phyloP scores from a whole-genome alignment of 2,329 filamentous ascomycete species.

The Cytospora chrysosperma region DNA sequence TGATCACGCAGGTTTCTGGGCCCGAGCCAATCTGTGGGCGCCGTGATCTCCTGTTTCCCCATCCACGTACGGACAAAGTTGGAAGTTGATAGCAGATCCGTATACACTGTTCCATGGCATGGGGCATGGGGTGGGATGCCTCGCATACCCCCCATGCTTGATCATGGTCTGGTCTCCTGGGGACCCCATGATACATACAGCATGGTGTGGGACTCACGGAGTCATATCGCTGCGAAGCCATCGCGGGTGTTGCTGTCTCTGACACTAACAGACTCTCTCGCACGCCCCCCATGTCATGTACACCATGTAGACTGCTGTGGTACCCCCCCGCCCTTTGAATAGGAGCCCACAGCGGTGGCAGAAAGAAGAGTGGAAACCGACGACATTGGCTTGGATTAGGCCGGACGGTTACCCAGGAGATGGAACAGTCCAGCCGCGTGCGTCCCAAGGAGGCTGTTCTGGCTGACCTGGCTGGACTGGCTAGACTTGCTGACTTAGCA shows the following conservation, averaged over 20 bases:
- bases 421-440: not conserved
- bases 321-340: too few species aligned
- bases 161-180: not conserved
- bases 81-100: not conserved
- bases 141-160: not conserved
- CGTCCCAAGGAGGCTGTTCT: not conserved
- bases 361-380: slow-evolving; percentile 8
- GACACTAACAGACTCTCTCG: not conserved
- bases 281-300: not conserved
- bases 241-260: not conserved
- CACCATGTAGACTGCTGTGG: too few species aligned
- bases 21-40: not conserved
- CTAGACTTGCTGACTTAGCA: too few species aligned
- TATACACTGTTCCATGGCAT: not conserved
- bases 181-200: not conserved
- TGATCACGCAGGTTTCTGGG: not conserved
- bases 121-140: not conserved
- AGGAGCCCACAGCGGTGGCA: not conserved
- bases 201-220: not conserved
- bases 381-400: slow-evolving; percentile 2
- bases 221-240: slow-evolving; percentile 4
- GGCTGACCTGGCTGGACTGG: not conserved
- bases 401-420: not conserved
- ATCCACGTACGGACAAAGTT: not conserved
- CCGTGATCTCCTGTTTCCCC: not conserved